These are phyloP conservation scores for Piromyces finnis DNA, from an alignment of 192 early-diverging fungal species.

Conservation along the genomic window DNA sequence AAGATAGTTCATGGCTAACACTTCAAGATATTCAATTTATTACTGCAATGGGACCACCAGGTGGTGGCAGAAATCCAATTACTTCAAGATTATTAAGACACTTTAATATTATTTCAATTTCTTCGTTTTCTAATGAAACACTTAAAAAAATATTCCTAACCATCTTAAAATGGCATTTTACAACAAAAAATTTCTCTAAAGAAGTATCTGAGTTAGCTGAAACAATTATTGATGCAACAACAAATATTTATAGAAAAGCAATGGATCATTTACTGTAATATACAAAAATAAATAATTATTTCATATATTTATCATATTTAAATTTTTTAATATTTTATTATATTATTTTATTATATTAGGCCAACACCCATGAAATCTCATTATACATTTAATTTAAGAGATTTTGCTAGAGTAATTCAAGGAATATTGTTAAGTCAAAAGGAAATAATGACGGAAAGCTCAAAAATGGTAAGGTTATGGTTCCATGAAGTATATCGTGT, in stretches of 20 bases:
- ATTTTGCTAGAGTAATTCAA: constrained; percentile 36
- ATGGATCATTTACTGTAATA: constrained; percentile 20
- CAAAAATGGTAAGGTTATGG: constrained; percentile 32
- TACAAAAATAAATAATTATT: no score
- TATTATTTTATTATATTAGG: no score
- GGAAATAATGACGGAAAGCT: constrained; percentile 14
- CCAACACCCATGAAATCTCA: constrained; percentile 42
- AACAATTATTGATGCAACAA: constrained; percentile 21
- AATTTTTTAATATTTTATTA: no score
- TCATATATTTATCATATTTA: no score
- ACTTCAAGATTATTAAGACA: constrained; percentile 32
- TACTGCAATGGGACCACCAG: constrained; percentile 39
- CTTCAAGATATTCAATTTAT: constrained; percentile 40
- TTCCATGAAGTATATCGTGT: constrained; percentile 38
- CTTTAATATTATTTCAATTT: constrained; percentile 33
- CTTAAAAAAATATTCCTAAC: constrained; percentile 29
- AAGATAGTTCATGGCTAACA: constrained; percentile 41
- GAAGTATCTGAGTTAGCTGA: constrained; percentile 15
- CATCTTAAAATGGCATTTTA: constrained; percentile 36
- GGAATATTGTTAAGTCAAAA: constrained; percentile 21
- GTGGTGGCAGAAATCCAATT: constrained; percentile 32
- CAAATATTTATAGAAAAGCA: constrained; percentile 26
- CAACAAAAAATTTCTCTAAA: constrained; percentile 16
- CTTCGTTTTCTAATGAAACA: constrained; percentile 30
- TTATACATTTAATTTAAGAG: constrained; percentile 40